A percentile compares a stretch with the other conserved stretches of the same genome.
phyloP scores from a whole-genome alignment of 345 rosid species.

The Litchi chinensis region DNA sequence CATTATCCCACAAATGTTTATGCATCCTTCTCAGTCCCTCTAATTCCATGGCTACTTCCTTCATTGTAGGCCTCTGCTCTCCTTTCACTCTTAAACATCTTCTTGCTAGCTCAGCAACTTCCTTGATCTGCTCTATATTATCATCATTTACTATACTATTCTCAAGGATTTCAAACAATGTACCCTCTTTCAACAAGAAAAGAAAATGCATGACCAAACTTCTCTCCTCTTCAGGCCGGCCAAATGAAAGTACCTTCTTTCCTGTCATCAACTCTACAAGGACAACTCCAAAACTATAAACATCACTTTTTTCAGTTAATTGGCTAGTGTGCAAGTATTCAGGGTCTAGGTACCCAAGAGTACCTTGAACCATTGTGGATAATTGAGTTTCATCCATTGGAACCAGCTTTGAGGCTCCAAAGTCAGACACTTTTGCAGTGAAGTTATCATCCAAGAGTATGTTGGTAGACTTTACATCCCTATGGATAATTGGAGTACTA shows the following conservation, averaged over 20 bases:
- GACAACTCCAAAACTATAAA: constrained; percentile 52
- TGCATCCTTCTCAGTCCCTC: constrained; percentile 22
- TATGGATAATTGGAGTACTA: constrained; percentile 40
- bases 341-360: constrained; percentile 46
- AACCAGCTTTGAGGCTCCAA: constrained; percentile 50
- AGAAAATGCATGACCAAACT: constrained; percentile 34
- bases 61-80: constrained; percentile 40
- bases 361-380: constrained; percentile 51
- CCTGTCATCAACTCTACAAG: constrained; percentile 40
- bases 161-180: constrained; percentile 28
- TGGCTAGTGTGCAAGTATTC: constrained; percentile 38
- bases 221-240: constrained; percentile 24
- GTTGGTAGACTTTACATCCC: constrained; percentile 50
- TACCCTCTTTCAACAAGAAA: constrained; percentile 20
- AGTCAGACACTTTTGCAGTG: constrained; percentile 51
- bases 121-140: constrained; percentile 10
- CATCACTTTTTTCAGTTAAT: constrained; percentile 55
- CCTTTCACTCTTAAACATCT: constrained; percentile 32
- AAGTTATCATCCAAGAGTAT: constrained; percentile 42
- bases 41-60: constrained; percentile 39
- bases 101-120: constrained; percentile 18
- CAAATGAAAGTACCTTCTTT: constrained; percentile 33
- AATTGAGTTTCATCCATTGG: constrained; percentile 36
- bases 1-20: constrained; percentile 18
- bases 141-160: constrained; percentile 1